Conservation (phyloP, 768 basidiomycete species). For the Mrakia blollopis region DNA sequence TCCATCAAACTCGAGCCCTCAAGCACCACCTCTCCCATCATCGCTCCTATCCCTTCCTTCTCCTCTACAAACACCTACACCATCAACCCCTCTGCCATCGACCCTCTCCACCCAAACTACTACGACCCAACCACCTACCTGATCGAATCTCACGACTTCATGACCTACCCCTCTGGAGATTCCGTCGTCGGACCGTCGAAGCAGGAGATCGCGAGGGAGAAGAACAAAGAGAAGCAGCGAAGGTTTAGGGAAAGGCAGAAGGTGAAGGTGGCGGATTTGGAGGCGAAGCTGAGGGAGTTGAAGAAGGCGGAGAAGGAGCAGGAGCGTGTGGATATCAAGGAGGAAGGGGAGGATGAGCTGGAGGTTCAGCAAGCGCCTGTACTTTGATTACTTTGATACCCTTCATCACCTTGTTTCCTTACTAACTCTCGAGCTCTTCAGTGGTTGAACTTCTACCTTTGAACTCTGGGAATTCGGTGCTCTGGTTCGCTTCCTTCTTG, state of each 20-base stretch:
- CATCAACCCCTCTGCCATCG: not conserved
- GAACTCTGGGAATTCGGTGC: too few species aligned
- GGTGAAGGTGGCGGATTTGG: not conserved
- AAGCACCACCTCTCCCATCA: not conserved
- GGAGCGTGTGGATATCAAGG: not conserved
- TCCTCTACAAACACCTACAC: not conserved
- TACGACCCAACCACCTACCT: slow-evolving; percentile 2
- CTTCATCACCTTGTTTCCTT: too few species aligned
- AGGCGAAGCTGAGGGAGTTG: slow-evolving; percentile 1
- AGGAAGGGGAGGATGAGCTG: not conserved
- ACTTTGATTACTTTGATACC: too few species aligned
- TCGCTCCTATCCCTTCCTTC: too few species aligned
- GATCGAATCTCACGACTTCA: not conserved
- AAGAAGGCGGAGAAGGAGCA: not conserved
- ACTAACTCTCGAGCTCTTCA: too few species aligned
- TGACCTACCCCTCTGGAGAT: not conserved
- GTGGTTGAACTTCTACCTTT: too few species aligned
- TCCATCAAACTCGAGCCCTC: too few species aligned
- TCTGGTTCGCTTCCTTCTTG: too few species aligned
- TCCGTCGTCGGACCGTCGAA: not conserved
- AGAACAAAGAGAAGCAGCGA: slow-evolving; percentile 10
- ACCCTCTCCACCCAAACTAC: slow-evolving; percentile 3
- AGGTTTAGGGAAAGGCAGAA: slow-evolving; percentile 10
- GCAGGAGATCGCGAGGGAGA: slow-evolving; percentile 14
- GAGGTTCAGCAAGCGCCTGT: not conserved